These are phyloP conservation scores for Trichoderma brevicompactum DNA, from an alignment of 2,329 filamentous ascomycete species.

Conservation along the genomic window DNA sequence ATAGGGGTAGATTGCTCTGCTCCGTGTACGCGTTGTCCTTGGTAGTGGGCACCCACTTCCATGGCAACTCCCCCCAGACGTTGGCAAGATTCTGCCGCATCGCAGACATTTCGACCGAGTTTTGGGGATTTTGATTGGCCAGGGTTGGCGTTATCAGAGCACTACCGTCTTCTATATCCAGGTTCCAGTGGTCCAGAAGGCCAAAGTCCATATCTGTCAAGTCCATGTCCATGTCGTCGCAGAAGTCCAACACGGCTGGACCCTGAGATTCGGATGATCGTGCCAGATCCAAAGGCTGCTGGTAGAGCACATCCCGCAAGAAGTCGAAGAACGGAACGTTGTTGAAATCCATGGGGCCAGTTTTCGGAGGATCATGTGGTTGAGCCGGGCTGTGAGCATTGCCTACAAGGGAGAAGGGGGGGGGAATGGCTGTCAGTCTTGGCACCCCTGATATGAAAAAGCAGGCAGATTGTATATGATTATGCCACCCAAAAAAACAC, in stretches of 20 bases:
- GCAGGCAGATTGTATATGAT: background rate
- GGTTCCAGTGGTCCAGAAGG: constrained; percentile 54
- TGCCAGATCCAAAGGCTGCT: constrained; percentile 47
- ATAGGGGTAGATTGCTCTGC: constrained; percentile 51
- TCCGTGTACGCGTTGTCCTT: constrained; percentile 52
- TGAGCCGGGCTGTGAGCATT: constrained; percentile 23
- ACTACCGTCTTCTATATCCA: constrained; percentile 38
- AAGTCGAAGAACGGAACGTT: constrained; percentile 55
- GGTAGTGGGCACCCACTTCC: constrained; percentile 54
- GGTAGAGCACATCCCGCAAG: constrained; percentile 55
- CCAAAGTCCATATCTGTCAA: constrained; percentile 58
- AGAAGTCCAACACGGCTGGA: constrained; percentile 54
- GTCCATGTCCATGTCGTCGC: constrained; percentile 54
- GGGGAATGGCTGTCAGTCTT: constrained; percentile 17
- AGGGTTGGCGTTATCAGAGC: constrained; percentile 3
- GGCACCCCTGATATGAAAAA: background rate
- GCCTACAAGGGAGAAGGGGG: constrained; percentile 14
- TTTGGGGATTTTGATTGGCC: constrained; percentile 39
- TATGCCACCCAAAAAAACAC: background rate
- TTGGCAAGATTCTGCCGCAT: constrained; percentile 54
- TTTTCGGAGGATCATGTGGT: constrained; percentile 20
- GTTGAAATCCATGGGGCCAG: constrained; percentile 38
- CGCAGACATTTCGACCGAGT: constrained; percentile 48
- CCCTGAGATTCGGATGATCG: constrained; percentile 47
- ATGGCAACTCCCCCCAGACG: constrained; percentile 56